These are phyloP conservation scores for Emmonsiellopsis sp. DNA, from an alignment of 2,329 filamentous ascomycete genomes.

Conservation along the genomic window DNA sequence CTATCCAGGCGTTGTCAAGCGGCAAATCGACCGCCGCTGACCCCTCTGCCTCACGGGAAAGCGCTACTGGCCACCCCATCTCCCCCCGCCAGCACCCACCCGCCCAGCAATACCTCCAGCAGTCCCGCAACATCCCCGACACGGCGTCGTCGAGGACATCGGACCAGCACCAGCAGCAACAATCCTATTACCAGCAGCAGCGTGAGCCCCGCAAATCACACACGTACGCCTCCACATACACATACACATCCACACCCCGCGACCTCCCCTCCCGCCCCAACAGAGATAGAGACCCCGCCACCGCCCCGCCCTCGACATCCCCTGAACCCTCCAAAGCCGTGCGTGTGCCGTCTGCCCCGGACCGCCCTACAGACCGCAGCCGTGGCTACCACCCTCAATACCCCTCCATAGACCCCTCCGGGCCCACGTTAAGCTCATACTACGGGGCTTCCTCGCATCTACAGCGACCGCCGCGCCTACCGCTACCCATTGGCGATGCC, in stretches of 20 bases:
- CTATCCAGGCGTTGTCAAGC: slow-evolving; percentile 29
- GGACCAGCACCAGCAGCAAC: slow-evolving; percentile 9
- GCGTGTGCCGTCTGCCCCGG: slow-evolving; percentile 24
- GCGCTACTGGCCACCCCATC: slow-evolving; percentile 30
- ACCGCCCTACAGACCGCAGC: slow-evolving; percentile 10
- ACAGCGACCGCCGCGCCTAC: slow-evolving; percentile 68
- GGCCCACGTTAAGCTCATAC: slow-evolving; percentile 40
- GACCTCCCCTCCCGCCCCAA: background rate
- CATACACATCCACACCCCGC: too few species aligned
- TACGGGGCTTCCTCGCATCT: slow-evolving; percentile 32
- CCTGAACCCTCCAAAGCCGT: slow-evolving; percentile 29
- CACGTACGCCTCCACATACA: too few species aligned
- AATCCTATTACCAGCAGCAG: slow-evolving; percentile 10
- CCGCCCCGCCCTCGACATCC: slow-evolving; percentile 6
- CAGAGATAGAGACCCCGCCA: background rate
- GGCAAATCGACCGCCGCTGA: slow-evolving; percentile 32
- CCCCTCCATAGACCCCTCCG: slow-evolving; percentile 28
- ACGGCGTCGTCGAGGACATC: slow-evolving; percentile 12
- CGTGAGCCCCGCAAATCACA: background rate
- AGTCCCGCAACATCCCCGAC: slow-evolving; percentile 26
- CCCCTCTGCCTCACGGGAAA: slow-evolving; percentile 34
- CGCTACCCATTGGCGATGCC: slow-evolving; percentile 88
- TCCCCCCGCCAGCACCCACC: slow-evolving; percentile 24
- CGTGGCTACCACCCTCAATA: slow-evolving; percentile 7
- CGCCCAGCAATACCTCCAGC: slow-evolving; percentile 29